Base-by-base conservation (phyloP, 148 eudicot species). In the Vaccinium myrtillus region DNA sequence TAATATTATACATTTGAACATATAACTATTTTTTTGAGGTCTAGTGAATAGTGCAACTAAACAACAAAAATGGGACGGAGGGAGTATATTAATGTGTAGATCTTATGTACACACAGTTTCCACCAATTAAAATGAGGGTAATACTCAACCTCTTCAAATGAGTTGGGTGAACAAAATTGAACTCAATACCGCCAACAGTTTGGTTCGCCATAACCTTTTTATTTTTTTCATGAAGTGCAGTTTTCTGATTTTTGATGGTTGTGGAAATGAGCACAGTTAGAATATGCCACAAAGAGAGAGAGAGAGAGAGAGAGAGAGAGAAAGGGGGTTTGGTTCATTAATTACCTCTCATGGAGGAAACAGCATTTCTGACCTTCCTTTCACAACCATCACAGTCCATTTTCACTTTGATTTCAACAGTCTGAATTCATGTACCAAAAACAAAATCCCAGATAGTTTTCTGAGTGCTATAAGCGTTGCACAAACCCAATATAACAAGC, bases 321-420 rank as follows among this genome's bases (percentile, higher is more conserved):
- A 30, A 54, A 30, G 78, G 2, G 2, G 43, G 4, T n/a, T 50
- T 2, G 10, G 19, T 32, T 58, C 43, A 74, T 81, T 82, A 86
- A 74, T 81, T 82, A 86, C 90, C 93, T 87, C 78, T 90, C 87
- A 91, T 88, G 81, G 84, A 76, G 51, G 88, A 85, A 51, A 91
- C 93, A 10, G 93, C 80, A 56, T 87, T 78, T 80, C 73, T 83
- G 8, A 91, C 90, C 81, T 81, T 91, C 75, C 93, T 85, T 75
- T 86, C 93, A 43, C 93, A 91, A 51, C 93, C 93, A 50, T 91
- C 91, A 32, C 93, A 91, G 73, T 90, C 91, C 93, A 91, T 89
- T 82, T 91, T 91, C 81, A 91, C 91, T 86, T 86, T 91, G 63
- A 91, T 85, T 27, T 91, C 91, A 43, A 91, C 93, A 4, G 93